A percentile compares a stretch with the other conserved stretches of the same genome.
phyloP scores from a whole-genome alignment of 163 green algal genomes.

The Scenedesmus sp. region DNA sequence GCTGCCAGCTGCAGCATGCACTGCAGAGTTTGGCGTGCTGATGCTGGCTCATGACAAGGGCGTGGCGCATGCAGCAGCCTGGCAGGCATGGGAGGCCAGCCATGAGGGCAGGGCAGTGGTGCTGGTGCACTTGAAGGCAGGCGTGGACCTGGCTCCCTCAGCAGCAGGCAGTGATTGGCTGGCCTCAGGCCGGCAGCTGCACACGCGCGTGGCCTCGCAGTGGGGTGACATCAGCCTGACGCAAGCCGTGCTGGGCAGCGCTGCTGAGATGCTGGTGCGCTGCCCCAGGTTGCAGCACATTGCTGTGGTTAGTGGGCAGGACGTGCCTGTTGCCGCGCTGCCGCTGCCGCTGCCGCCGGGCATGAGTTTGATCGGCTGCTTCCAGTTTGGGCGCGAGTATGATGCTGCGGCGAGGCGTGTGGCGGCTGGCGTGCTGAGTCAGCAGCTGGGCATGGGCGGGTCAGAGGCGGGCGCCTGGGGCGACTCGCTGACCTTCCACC shows the following conservation, averaged over 20 bases:
- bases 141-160: neutral
- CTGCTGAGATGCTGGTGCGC: conserved; percentile 44
- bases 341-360: conserved; percentile 21
- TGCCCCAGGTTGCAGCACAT: conserved; percentile 44
- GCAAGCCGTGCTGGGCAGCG: neutral
- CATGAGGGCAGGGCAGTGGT: conserved; percentile 32
- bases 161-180: neutral
- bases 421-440: conserved; percentile 21
- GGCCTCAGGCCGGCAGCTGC: neutral
- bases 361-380: conserved; percentile 18
- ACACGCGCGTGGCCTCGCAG: neutral
- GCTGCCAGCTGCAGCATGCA: conserved; percentile 3
- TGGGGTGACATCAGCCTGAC: conserved; percentile 49
- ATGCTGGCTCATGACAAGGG: conserved; percentile 46
- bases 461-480: conserved; percentile 30
- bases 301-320: conserved; percentile 36
- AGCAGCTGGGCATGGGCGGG: conserved; percentile 2
- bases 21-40: conserved; percentile 44
- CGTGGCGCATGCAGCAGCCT: conserved; percentile 13
- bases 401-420: conserved; percentile 22
- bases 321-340: conserved; percentile 37
- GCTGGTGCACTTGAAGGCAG: conserved; percentile 38
- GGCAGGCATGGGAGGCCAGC: conserved; percentile 26
- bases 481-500: conserved; percentile 36
- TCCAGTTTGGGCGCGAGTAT: conserved; percentile 47